These are phyloP conservation scores for Mortierella sp. DNA, from an alignment of 371 early-diverging fungal species.

Conservation along the genomic window DNA sequence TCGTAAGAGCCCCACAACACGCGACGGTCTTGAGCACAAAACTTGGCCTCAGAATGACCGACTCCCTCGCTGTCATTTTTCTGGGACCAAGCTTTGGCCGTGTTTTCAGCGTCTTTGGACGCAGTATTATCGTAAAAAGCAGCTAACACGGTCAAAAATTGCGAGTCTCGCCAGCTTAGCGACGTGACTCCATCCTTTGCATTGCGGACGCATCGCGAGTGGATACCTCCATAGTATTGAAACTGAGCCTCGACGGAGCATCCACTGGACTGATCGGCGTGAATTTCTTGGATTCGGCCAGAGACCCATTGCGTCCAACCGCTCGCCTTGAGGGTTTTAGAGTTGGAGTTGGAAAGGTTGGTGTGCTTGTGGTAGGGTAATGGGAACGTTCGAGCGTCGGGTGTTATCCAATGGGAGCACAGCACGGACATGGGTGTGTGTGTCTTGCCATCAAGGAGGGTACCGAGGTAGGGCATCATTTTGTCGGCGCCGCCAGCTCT, in stretches of 20 bases:
- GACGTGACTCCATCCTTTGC: constrained; percentile 25
- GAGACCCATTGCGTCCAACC: constrained; percentile 26
- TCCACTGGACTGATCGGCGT: background rate
- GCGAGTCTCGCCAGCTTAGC: constrained; percentile 43
- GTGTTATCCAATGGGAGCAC: constrained; percentile 36
- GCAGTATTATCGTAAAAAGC: constrained; percentile 19
- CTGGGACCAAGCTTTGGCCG: constrained; percentile 11
- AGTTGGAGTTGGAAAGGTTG: constrained; percentile 35
- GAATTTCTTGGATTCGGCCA: constrained; percentile 25
- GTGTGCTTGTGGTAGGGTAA: constrained; percentile 44
- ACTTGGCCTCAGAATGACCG: constrained; percentile 10
- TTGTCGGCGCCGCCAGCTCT: constrained; percentile 17
- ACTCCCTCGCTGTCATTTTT: constrained; percentile 20
- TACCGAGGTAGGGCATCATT: background rate
- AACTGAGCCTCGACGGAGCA: constrained; percentile 31
- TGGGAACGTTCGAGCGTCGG: constrained; percentile 36
- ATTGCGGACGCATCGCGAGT: constrained; percentile 12
- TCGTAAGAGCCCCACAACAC: constrained; percentile 50
- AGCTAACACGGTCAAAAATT: constrained; percentile 20
- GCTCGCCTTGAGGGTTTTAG: constrained; percentile 3
- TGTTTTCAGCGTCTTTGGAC: background rate
- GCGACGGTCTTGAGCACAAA: constrained; percentile 46
- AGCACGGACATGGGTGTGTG: constrained; percentile 31
- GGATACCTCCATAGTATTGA: constrained; percentile 42
- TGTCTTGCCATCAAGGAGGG: constrained; percentile 10